Base-by-base conservation (phyloP, 371 early-diverging fungal species). In the Rhizopus arrhizus region DNA sequence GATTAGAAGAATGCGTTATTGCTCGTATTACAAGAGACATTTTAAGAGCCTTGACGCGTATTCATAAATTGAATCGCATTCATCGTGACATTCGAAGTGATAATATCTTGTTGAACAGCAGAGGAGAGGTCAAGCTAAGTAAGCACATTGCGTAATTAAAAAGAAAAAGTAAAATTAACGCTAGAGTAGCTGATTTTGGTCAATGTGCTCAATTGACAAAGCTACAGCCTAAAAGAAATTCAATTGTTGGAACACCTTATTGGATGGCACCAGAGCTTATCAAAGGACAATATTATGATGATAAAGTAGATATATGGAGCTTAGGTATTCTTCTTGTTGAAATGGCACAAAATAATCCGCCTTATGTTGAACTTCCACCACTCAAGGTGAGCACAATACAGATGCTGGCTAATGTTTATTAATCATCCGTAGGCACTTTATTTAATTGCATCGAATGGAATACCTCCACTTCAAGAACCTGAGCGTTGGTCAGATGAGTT, bases 1-100 rank as follows among this genome's bases (percentile, higher is more conserved):
- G 58, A 11, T 66, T 89, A 64, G 74, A 69, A 9, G 82, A 84
- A 22, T 56, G 72, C 13, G 76, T 84, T 22, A 88, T 89, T 57
- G 83, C 88, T 11, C 74, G 80, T 9, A 74, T 85, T 6, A 73
- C 89, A 48, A 72, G 82, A 55, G 95, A 95, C 68, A 80, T 93
- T 32, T 65, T 95, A 46, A 79, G 83, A 32, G 98, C 92, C 4
- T 77, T 99, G 56, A 82, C 85, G 7, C 95, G 95, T 72, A 72
- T 99, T 54, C 98, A 99, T 72, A 76, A 82, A 40, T 81, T 87
- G 33, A 77, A 83, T 50, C 92, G 96, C 34, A 90, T 96, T 46
- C 99, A 99, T 75, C 89, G 98, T 53, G 95, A 95, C 73, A 86
- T 95, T 63, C 88, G 85, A 59, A 89, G 89, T 65, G 90, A 90